Percentiles rank a stretch among this genome's conserved stretches.
Conservation (phyloP, 78 protist genomes). For the Goniomonas avonlea region DNA sequence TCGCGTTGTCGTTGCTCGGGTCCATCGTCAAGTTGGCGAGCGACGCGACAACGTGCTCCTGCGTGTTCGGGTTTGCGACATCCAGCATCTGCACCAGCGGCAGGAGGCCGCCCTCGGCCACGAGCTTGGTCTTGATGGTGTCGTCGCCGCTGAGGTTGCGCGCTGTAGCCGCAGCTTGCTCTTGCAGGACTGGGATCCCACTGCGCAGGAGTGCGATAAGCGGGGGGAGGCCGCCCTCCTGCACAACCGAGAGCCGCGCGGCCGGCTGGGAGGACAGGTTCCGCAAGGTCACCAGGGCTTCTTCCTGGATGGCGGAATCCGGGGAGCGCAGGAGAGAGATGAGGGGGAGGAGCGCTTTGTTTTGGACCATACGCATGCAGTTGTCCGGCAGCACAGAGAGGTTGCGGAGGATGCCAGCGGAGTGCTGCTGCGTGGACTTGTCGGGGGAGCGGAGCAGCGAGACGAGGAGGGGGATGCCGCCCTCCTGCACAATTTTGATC, state of each 20-base stretch:
- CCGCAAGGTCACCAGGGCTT: slow-evolving; percentile 11
- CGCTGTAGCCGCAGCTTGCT: slow-evolving; percentile 13
- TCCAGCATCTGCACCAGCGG: slow-evolving; percentile 9
- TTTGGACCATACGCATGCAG: slow-evolving; percentile 14
- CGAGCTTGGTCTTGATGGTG: slow-evolving; percentile 11
- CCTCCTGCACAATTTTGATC: slow-evolving; percentile 27
- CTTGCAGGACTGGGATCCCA: background rate
- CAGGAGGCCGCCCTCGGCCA: slow-evolving; percentile 7
- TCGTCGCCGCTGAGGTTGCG: slow-evolving; percentile 23
- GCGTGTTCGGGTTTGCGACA: background rate
- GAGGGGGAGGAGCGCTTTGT: background rate
- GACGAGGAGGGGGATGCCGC: slow-evolving; percentile 18
- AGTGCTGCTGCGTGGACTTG: slow-evolving; percentile 25
- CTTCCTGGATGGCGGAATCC: slow-evolving; percentile 13
- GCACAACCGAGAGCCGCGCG: slow-evolving; percentile 5
- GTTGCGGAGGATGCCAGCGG: slow-evolving; percentile 19
- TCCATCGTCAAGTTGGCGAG: slow-evolving; percentile 22
- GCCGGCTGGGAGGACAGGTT: slow-evolving; percentile 12
- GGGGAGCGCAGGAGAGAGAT: slow-evolving; percentile 22
- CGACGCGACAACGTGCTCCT: slow-evolving; percentile 16
- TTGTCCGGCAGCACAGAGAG: slow-evolving; percentile 22
- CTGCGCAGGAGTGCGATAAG: slow-evolving; percentile 7
- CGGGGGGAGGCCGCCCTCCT: slow-evolving; percentile 13
- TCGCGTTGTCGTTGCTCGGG: background rate
- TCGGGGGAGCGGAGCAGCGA: slow-evolving; percentile 23